Evolutionary conservation across 257 asterid genomes (phyloP).

Genomic region (Primulina tabacum): DNA sequence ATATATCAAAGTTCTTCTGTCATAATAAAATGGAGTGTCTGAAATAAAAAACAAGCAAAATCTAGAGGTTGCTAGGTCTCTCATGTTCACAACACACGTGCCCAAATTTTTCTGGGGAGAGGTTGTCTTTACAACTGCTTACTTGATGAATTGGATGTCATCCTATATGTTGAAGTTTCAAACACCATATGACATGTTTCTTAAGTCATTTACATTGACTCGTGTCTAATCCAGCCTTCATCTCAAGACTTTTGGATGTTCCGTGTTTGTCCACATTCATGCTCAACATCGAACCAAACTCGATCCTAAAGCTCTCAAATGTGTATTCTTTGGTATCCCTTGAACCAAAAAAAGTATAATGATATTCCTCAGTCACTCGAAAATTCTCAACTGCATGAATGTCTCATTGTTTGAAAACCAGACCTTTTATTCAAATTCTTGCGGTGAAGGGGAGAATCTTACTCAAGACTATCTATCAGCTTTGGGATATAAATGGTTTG

Average conservation of each 20-base stretch:
- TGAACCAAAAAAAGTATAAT: background rate
- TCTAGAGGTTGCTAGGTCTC: background rate
- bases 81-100: background rate
- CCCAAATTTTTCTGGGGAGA: constrained; percentile 4
- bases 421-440: too few species aligned
- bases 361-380: background rate
- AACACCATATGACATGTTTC: constrained; percentile 1
- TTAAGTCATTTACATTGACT: background rate
- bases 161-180: background rate
- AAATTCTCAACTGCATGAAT: constrained; percentile 4
- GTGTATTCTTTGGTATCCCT: constrained; percentile 3
- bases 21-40: too few species aligned
- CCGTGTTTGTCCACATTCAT: constrained; percentile 3
- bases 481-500: too few species aligned
- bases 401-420: background rate
- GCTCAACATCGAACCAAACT: constrained; percentile 1
- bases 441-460: too few species aligned
- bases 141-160: background rate
- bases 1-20: too few species aligned
- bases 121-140: background rate
- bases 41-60: background rate
- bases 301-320: constrained; percentile 2
- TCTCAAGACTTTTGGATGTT: background rate
- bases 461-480: too few species aligned
- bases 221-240: background rate